Evolutionary conservation across 2,329 filamentous ascomycete genomes (phyloP).

Genomic region (Epichloe amarillans): DNA sequence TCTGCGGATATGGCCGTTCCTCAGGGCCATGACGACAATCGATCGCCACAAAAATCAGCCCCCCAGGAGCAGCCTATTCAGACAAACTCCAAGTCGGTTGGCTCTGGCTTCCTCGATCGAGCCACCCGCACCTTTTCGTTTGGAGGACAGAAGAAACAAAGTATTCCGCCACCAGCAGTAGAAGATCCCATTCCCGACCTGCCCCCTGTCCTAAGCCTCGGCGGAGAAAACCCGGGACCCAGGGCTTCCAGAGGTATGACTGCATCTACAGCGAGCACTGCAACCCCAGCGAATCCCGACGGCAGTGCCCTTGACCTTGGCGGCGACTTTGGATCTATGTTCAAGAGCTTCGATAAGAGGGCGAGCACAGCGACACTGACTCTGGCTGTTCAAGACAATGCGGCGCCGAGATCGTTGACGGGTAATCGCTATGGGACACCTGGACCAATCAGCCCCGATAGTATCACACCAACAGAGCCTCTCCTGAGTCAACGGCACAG

Average conservation of each 20-base stretch:
- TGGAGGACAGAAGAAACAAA: constrained; percentile 39
- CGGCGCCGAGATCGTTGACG: constrained; percentile 31
- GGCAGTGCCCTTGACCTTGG: constrained; percentile 37
- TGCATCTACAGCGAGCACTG: constrained; percentile 38
- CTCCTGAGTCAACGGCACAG: constrained; percentile 36
- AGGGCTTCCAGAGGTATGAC: constrained; percentile 37
- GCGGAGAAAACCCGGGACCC: constrained; percentile 16
- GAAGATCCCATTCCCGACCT: constrained; percentile 20
- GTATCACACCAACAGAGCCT: constrained; percentile 29
- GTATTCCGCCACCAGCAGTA: constrained; percentile 16
- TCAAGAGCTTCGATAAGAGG: constrained; percentile 41
- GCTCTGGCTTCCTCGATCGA: constrained; percentile 38
- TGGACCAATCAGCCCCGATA: constrained; percentile 34
- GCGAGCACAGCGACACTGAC: constrained; percentile 35
- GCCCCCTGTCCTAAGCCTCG: constrained; percentile 25
- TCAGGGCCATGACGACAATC: constrained; percentile 16
- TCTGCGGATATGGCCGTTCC: constrained; percentile 30
- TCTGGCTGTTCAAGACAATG: constrained; percentile 26
- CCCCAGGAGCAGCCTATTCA: constrained; percentile 26
- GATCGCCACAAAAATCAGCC: constrained; percentile 21
- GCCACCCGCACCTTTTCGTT: constrained; percentile 48
- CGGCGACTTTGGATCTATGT: constrained; percentile 44
- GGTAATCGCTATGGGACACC: constrained; percentile 29
- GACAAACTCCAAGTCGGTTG: constrained; percentile 33
- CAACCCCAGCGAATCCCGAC: constrained; percentile 35